Conservation (phyloP, 495 filamentous ascomycete species). For the Podospora bellae-mahoneyi region DNA sequence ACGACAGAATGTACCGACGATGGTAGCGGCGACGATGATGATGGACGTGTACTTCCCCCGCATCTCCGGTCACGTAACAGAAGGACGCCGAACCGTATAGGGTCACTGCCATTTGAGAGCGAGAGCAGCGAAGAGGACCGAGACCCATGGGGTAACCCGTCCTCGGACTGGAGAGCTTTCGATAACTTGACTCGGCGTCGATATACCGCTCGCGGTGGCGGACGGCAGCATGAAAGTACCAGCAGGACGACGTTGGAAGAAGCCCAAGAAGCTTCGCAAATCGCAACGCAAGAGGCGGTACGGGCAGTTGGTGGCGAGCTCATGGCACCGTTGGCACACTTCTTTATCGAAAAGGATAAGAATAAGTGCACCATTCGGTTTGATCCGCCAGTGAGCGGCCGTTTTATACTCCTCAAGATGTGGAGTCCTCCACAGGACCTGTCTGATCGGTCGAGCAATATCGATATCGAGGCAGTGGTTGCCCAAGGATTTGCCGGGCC, state of each 20-base stretch:
- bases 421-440: slow-evolving; percentile 63
- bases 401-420: slow-evolving; percentile 79
- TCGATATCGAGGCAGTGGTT: slow-evolving; percentile 80
- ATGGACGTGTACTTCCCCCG: slow-evolving; percentile 7
- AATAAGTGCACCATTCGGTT: slow-evolving; percentile 85
- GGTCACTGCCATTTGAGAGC: slow-evolving; percentile 49
- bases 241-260: slow-evolving; percentile 43
- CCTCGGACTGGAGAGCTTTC: slow-evolving; percentile 16
- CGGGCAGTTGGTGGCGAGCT: slow-evolving; percentile 51
- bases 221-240: not conserved
- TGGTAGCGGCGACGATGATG: slow-evolving; percentile 44
- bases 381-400: slow-evolving; percentile 79
- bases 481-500: slow-evolving; percentile 79
- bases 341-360: slow-evolving; percentile 75
- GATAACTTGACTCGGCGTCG: slow-evolving; percentile 6
- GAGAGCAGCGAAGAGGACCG: slow-evolving; percentile 42
- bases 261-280: slow-evolving; percentile 50
- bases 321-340: slow-evolving; percentile 68
- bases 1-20: slow-evolving; percentile 55
- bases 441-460: slow-evolving; percentile 56
- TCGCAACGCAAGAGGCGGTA: slow-evolving; percentile 54
- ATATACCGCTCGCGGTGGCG: not conserved
- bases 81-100: slow-evolving; percentile 45
- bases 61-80: slow-evolving; percentile 19
- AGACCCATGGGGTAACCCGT: slow-evolving; percentile 13